A percentile compares a stretch with the other conserved stretches of the same genome.
These are phyloP conservation scores for Vicia faba DNA, from an alignment of 306 rosid species.

Conservation along the genomic window DNA sequence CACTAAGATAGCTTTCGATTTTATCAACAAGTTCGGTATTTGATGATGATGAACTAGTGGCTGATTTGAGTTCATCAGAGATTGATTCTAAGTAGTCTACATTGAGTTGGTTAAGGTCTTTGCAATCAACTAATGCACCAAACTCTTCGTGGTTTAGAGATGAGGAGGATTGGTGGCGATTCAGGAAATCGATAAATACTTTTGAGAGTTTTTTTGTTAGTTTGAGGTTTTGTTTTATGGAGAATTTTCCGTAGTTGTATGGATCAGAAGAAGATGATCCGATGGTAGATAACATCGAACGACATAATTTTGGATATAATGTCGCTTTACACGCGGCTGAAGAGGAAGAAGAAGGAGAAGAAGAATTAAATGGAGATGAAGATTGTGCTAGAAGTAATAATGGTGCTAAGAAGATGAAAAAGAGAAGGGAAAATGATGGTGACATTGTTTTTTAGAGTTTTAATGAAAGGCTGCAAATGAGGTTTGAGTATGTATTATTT, in stretches of 20 bases:
- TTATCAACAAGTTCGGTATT: constrained; percentile 48
- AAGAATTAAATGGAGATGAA: constrained; percentile 1
- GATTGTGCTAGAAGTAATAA: constrained; percentile 40
- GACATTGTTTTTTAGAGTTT: constrained; percentile 20
- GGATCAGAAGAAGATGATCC: constrained; percentile 62
- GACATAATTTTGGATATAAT: constrained; percentile 79
- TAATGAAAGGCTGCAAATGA: background rate
- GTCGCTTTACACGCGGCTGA: constrained; percentile 51
- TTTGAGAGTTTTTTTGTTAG: constrained; percentile 50
- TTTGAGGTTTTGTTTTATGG: constrained; percentile 63
- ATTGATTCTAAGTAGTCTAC: constrained; percentile 54
- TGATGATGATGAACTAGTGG: background rate
- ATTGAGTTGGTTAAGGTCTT: constrained; percentile 55
- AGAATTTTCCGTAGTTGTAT: constrained; percentile 55
- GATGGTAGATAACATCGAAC: constrained; percentile 60
- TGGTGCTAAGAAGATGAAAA: constrained; percentile 35
- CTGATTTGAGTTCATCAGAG: constrained; percentile 36
- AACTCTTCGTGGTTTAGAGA: constrained; percentile 37
- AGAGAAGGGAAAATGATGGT: constrained; percentile 11
- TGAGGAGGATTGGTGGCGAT: constrained; percentile 26
- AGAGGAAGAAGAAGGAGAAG: constrained; percentile 1
- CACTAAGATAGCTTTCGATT: constrained; percentile 61
- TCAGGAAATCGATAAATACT: constrained; percentile 40
- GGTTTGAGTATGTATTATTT: background rate
- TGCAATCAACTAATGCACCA: constrained; percentile 60